These are phyloP conservation scores for Pseudopyricularia cyperi DNA, from an alignment of 2,329 filamentous ascomycete species.

Conservation along the genomic window DNA sequence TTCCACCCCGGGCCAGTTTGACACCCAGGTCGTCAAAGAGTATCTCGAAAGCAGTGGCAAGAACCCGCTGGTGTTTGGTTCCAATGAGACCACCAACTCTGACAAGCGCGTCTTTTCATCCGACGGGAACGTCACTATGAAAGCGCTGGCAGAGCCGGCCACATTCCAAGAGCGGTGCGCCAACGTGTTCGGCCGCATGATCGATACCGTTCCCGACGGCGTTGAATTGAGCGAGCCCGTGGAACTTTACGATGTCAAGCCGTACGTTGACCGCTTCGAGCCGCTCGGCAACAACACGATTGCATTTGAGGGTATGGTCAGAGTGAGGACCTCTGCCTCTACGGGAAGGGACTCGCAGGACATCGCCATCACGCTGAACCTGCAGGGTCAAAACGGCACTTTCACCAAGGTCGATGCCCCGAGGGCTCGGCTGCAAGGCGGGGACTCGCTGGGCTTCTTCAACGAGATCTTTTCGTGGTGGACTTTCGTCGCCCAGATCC, in stretches of 20 bases:
- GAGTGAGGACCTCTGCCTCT: constrained; percentile 30
- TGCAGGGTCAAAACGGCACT: constrained; percentile 6
- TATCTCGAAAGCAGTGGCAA: constrained; percentile 39
- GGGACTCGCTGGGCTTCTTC: constrained; percentile 11
- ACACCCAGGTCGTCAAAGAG: constrained; percentile 43
- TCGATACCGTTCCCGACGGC: constrained; percentile 41
- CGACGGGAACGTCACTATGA: constrained; percentile 39
- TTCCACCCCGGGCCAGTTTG: constrained; percentile 33
- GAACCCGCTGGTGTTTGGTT: constrained; percentile 41
- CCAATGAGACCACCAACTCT: constrained; percentile 27
- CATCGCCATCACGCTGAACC: constrained; percentile 18
- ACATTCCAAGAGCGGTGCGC: constrained; percentile 35
- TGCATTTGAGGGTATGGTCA: constrained; percentile 39
- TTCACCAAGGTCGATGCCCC: constrained; percentile 3
- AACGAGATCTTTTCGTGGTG: constrained; percentile 16
- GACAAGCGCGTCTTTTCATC: constrained; percentile 32
- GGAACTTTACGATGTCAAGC: constrained; percentile 45
- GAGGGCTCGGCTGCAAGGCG: constrained; percentile 6
- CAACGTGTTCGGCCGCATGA: constrained; percentile 43
- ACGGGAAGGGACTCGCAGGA: constrained; percentile 37
- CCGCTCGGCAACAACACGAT: constrained; percentile 31
- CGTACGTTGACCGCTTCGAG: constrained; percentile 35
- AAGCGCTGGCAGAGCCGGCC: constrained; percentile 26
- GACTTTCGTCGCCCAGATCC: constrained; percentile 14
- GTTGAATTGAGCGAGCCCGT: constrained; percentile 36